A percentile compares a stretch with the other conserved stretches of the same genome.
Conservation (phyloP, 2,329 filamentous ascomycete species). For the Aspergillus ochraceus region DNA sequence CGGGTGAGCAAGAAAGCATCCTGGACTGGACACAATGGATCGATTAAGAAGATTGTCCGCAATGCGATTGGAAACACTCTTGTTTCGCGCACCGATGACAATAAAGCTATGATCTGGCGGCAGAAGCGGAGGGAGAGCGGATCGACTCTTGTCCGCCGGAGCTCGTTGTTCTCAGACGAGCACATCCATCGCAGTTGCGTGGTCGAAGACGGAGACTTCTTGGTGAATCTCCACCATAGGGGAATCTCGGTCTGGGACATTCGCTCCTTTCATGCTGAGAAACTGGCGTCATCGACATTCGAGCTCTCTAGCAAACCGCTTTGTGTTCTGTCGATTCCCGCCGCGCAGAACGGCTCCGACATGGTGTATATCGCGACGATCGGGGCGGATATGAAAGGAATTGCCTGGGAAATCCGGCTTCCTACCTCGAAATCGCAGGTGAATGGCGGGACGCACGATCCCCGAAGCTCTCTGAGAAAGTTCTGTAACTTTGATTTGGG, state of each 20-base stretch:
- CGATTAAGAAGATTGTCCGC: slow-evolving; percentile 82
- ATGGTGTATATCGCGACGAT: slow-evolving; percentile 75
- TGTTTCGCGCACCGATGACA: slow-evolving; percentile 74
- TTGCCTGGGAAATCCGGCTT: slow-evolving; percentile 76
- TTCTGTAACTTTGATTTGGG: slow-evolving; percentile 72
- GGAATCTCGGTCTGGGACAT: slow-evolving; percentile 80
- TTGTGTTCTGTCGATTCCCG: slow-evolving; percentile 72
- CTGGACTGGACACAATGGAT: slow-evolving; percentile 81
- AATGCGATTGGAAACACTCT: slow-evolving; percentile 79
- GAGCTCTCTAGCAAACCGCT: slow-evolving; percentile 68
- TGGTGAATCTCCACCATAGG: slow-evolving; percentile 74
- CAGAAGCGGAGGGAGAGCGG: slow-evolving; percentile 57
- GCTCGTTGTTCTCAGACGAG: slow-evolving; percentile 64
- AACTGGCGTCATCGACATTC: slow-evolving; percentile 62
- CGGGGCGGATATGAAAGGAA: slow-evolving; percentile 72
- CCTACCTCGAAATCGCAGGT: slow-evolving; percentile 44
- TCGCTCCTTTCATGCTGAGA: slow-evolving; percentile 56
- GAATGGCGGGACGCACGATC: slow-evolving; percentile 27
- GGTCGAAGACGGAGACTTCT: slow-evolving; percentile 72
- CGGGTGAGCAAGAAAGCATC: slow-evolving; percentile 64
- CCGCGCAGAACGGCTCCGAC: slow-evolving; percentile 57
- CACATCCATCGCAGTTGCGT: slow-evolving; percentile 80
- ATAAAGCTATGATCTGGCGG: slow-evolving; percentile 81
- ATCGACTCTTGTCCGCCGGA: slow-evolving; percentile 64
- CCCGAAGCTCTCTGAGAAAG: slow-evolving; percentile 56